Base-by-base conservation (phyloP, 352 stramenopile genomes). In the Phytopythium helicoides region DNA sequence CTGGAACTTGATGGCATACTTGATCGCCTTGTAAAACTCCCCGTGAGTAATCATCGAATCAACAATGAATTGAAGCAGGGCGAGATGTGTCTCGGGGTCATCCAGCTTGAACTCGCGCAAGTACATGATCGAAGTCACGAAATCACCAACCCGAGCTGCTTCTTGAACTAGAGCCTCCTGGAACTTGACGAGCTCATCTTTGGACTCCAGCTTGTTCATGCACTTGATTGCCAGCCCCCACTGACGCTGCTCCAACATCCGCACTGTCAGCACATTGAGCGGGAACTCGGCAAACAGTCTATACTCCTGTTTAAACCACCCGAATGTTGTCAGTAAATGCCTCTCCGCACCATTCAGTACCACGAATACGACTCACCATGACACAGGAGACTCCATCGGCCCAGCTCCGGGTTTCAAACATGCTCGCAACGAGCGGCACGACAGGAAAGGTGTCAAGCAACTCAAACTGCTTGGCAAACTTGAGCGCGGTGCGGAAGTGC, bases 1-100 rank as follows among this genome's bases (percentile, higher is more conserved):
- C 3, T 74, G 78, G 52, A 94, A 92, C 56, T 94, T 94, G 60
- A 89, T 86, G 28, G 82, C 68, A 52, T 94, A 94, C 68, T 94
- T 94, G 58, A 94, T 89, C 2, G 85, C 81, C 58, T 94, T 94
- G 80, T 94, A 94, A 41, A 91, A 81, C 49, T 94, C 85, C 2
- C 65, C 55, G 37, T 88, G 76, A 6, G 47, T 54, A n/a, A 91
- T 42, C 80, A 92, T 86, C 7, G 62, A 66, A 55, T 89, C 68
- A 11, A 94, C 66, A 21, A 90, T 47, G 28, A 81, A 82, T 19
- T 65, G 53, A 25, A 92, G 52, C 46, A 94, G 58, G 10, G 22
- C 55, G 11, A 47, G 28, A 33, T 87, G 61, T 7, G 58, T 67
- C 15, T 76, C 62, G 23, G 34, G 54, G 4, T 64, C 53, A n/a